These are phyloP conservation scores for Chlorella sp. DNA, from an alignment of 139 green algal species.

Conservation along the genomic window DNA sequence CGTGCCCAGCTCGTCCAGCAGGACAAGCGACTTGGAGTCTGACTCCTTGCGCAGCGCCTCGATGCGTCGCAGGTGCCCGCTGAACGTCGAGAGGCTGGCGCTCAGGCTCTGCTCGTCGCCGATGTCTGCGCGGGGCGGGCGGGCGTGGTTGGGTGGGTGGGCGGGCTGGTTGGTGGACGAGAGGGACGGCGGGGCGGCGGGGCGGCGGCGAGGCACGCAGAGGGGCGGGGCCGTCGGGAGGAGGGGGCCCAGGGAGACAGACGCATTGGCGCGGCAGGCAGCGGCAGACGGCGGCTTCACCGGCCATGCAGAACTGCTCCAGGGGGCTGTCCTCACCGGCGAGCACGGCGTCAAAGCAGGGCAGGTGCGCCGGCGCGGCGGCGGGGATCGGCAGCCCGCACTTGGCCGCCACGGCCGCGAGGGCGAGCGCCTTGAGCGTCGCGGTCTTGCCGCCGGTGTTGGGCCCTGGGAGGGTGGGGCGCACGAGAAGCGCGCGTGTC, in stretches of 20 bases:
- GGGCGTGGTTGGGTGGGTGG: too few species aligned
- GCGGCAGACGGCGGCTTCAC: too few species aligned
- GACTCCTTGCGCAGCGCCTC: slow-evolving; percentile 66
- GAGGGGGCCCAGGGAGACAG: too few species aligned
- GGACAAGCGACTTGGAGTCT: slow-evolving; percentile 76
- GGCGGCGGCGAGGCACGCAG: too few species aligned
- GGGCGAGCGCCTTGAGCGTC: slow-evolving; percentile 85
- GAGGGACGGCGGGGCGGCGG: too few species aligned
- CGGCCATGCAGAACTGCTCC: background rate
- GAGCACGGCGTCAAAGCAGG: slow-evolving; percentile 77
- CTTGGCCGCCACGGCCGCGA: slow-evolving; percentile 79
- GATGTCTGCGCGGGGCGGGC: too few species aligned
- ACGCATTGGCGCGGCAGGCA: too few species aligned
- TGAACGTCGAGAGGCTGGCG: slow-evolving; percentile 94
- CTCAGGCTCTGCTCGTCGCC: slow-evolving; percentile 80
- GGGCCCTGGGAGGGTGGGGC: slow-evolving; percentile 37
- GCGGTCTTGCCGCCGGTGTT: slow-evolving; percentile 98
- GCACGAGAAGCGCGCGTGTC: background rate
- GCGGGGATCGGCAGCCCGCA: slow-evolving; percentile 83
- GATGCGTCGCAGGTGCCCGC: slow-evolving; percentile 77
- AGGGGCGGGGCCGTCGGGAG: too few species aligned
- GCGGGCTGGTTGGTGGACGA: too few species aligned
- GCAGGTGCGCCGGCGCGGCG: slow-evolving; percentile 59
- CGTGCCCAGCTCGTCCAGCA: slow-evolving; percentile 96
- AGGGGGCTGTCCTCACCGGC: too few species aligned